Percentiles rank a stretch among this genome's conserved stretches.
Conservation (phyloP, 2,329 filamentous ascomycete genomes). For the Magnaporthiopsis rhizophila region DNA sequence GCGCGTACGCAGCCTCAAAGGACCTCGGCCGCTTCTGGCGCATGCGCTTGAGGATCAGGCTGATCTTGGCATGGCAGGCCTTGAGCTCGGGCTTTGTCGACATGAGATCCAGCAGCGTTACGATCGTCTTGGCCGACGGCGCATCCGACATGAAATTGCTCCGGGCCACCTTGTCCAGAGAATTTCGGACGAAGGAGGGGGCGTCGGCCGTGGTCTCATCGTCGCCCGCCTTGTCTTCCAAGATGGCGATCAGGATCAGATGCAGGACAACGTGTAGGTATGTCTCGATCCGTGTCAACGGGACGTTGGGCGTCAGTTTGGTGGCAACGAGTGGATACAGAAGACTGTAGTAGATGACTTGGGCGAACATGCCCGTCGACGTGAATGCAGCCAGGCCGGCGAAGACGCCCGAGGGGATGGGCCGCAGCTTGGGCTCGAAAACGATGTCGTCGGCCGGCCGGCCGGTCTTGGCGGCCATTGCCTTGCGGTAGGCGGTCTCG, state of each 20-base stretch:
- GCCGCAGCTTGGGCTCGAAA: conserved; percentile 76
- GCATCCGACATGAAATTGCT: conserved; percentile 53
- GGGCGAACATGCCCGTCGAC: conserved; percentile 74
- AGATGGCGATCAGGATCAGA: conserved; percentile 73
- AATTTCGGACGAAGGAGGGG: conserved; percentile 64
- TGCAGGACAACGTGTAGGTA: conserved; percentile 90
- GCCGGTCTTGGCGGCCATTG: conserved; percentile 80
- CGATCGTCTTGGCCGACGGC: conserved; percentile 52
- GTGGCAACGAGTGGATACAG: conserved; percentile 68
- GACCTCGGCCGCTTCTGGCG: conserved; percentile 70
- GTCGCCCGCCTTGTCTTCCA: conserved; percentile 65
- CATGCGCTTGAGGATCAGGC: conserved; percentile 74
- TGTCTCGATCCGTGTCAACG: conserved; percentile 75
- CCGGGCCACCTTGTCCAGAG: conserved; percentile 56
- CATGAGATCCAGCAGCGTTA: conserved; percentile 54
- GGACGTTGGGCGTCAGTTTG: conserved; percentile 64
- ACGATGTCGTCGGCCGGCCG: conserved; percentile 77
- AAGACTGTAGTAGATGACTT: conserved; percentile 82
- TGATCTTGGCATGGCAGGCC: conserved; percentile 76
- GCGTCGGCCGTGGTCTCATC: conserved; percentile 26
- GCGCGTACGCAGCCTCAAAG: conserved; percentile 61
- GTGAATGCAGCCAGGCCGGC: conserved; percentile 71
- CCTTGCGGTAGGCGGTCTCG: conserved; percentile 78
- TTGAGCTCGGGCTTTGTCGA: conserved; percentile 67
- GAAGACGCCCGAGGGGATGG: conserved; percentile 72